phyloP scores from a whole-genome alignment of 1,284 basidiomycete species.

The Cryptococcus hybrid region DNA sequence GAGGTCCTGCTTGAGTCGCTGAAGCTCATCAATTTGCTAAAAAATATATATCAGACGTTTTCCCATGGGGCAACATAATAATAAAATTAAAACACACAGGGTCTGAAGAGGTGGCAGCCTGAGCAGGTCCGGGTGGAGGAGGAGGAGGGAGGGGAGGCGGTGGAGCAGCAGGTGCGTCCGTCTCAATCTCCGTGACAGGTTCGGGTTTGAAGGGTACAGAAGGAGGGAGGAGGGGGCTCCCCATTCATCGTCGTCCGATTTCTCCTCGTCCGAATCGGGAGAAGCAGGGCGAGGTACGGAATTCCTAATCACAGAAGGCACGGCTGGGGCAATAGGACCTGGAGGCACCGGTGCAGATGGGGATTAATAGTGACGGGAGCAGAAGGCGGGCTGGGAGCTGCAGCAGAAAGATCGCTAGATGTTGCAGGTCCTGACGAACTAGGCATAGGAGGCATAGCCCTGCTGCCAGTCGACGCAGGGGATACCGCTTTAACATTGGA shows the following conservation, averaged over 20 bases:
- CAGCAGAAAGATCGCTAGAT: too few species aligned
- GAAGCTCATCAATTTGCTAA: slow-evolving; percentile 41
- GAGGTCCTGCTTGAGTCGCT: slow-evolving; percentile 43
- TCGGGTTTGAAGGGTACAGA: slow-evolving; percentile 28
- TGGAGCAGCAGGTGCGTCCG: slow-evolving; percentile 38
- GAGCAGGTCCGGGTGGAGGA: slow-evolving; percentile 51
- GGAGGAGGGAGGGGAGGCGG: slow-evolving; percentile 49
- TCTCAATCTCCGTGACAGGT: slow-evolving; percentile 28
- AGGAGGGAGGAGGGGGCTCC: slow-evolving; percentile 19
- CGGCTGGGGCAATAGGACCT: slow-evolving; percentile 19
- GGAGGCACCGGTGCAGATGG: slow-evolving; percentile 6
- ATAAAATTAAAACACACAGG: slow-evolving; percentile 29
- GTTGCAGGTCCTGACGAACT: not conserved
- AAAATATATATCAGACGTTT: not conserved
- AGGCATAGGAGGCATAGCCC: not conserved
- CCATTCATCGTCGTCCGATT: slow-evolving; percentile 42
- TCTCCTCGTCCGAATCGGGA: slow-evolving; percentile 35
- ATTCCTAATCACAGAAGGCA: slow-evolving; percentile 8
- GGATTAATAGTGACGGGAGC: not conserved
- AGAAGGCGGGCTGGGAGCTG: not conserved
- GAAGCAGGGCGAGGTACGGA: slow-evolving; percentile 46
- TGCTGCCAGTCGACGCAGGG: slow-evolving; percentile 6
- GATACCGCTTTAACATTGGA: not conserved
- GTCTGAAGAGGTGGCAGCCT: slow-evolving; percentile 54
- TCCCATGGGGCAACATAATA: not conserved